These are phyloP conservation scores for Euphorbia schlechtendalii DNA, from an alignment of 441 rosid species.

Conservation along the genomic window DNA sequence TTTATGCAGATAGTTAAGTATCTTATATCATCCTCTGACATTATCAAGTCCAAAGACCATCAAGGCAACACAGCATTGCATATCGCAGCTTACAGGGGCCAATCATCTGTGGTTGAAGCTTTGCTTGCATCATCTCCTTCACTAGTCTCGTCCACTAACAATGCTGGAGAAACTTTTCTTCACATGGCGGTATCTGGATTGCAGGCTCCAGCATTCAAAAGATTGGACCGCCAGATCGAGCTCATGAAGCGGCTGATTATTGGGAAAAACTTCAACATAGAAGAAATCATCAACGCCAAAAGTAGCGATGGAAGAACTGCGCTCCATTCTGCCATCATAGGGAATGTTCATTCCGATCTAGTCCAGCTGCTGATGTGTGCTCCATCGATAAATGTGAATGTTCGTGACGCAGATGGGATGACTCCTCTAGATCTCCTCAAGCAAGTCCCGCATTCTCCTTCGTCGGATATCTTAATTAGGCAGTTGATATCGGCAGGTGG, in stretches of 20 bases:
- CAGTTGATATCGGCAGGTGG: slow-evolving; percentile 84
- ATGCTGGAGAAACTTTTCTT: slow-evolving; percentile 76
- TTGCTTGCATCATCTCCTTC: slow-evolving; percentile 57
- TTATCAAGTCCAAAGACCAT: slow-evolving; percentile 45
- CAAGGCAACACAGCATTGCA: slow-evolving; percentile 81
- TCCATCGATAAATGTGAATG: slow-evolving; percentile 55
- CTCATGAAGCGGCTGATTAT: slow-evolving; percentile 61
- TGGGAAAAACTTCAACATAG: slow-evolving; percentile 29
- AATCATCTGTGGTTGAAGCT: slow-evolving; percentile 56
- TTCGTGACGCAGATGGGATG: slow-evolving; percentile 59
- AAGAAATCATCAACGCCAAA: slow-evolving; percentile 50
- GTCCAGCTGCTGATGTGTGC: slow-evolving; percentile 84
- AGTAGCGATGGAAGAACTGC: slow-evolving; percentile 72
- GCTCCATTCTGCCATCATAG: slow-evolving; percentile 74
- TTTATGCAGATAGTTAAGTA: slow-evolving; percentile 59
- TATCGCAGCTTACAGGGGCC: slow-evolving; percentile 73
- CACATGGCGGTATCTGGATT: slow-evolving; percentile 76
- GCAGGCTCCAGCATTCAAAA: slow-evolving; percentile 62
- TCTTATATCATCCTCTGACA: slow-evolving; percentile 44
- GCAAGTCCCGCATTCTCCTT: slow-evolving; percentile 62
- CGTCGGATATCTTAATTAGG: slow-evolving; percentile 68
- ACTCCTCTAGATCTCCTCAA: slow-evolving; percentile 85
- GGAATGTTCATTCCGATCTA: slow-evolving; percentile 66
- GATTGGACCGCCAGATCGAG: slow-evolving; percentile 73
- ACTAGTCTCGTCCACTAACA: slow-evolving; percentile 46